Conservation (phyloP, 495 filamentous ascomycete species). For the Pseudoneurospora amorphoporcata region DNA sequence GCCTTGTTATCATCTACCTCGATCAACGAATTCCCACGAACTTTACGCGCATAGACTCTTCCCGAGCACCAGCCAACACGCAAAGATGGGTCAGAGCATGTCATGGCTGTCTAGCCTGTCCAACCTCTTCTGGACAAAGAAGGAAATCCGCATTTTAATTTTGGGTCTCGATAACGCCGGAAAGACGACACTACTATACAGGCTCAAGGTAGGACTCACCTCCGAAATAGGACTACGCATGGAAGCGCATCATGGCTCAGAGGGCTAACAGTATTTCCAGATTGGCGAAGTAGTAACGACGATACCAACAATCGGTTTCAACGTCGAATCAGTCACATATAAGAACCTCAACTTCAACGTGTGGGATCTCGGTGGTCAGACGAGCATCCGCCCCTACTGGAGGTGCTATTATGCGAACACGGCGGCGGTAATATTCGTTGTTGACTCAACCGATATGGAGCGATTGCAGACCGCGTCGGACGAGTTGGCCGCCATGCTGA, state of each 20-base stretch:
- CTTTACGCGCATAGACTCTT: background rate
- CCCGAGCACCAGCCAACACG: slow-evolving; percentile 2
- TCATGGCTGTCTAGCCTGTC: slow-evolving; percentile 67
- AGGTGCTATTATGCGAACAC: slow-evolving; percentile 99
- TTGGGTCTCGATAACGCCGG: slow-evolving; percentile 95
- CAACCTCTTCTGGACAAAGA: slow-evolving; percentile 74
- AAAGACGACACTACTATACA: slow-evolving; percentile 93
- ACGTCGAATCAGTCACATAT: slow-evolving; percentile 96
- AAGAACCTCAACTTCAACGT: slow-evolving; percentile 97
- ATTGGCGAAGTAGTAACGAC: slow-evolving; percentile 98
- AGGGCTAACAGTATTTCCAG: slow-evolving; percentile 31
- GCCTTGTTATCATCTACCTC: background rate
- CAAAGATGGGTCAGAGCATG: slow-evolving; percentile 68
- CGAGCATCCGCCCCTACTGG: slow-evolving; percentile 95
- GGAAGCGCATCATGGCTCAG: background rate
- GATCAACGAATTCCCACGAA: background rate
- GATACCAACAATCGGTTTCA: slow-evolving; percentile 98
- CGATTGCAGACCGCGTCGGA: slow-evolving; percentile 84
- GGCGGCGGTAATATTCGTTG: slow-evolving; percentile 97
- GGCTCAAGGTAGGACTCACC: slow-evolving; percentile 65
- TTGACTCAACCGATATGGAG: slow-evolving; percentile 95
- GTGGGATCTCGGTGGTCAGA: slow-evolving; percentile 97
- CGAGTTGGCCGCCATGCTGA: slow-evolving; percentile 88
- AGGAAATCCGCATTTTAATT: slow-evolving; percentile 95
- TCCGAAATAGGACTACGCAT: background rate